Percentiles rank a stretch among this genome's conserved stretches.
Evolutionary conservation across 1,284 basidiomycete genomes (phyloP).

Genomic region (Rhodotorula sp.): DNA sequence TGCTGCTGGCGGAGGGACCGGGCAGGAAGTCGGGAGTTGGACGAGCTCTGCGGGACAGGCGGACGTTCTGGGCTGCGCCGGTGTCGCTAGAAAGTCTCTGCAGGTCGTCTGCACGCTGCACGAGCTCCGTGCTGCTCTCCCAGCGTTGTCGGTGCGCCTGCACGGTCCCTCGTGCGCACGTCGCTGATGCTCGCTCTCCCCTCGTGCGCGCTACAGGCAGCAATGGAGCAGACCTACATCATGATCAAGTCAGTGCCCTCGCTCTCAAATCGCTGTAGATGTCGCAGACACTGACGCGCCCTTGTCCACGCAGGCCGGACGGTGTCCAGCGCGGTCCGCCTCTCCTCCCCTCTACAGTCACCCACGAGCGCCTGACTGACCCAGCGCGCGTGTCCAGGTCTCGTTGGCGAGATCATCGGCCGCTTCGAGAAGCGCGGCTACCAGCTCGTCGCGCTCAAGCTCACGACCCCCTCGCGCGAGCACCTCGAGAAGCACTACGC

Average conservation of each 20-base stretch:
- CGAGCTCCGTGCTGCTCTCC: too few species aligned
- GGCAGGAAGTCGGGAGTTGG: too few species aligned
- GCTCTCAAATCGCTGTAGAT: not conserved
- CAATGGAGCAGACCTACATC: slow-evolving; percentile 57
- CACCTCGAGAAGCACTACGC: slow-evolving; percentile 94
- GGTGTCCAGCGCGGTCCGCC: slow-evolving; percentile 76
- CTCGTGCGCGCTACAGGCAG: slow-evolving; percentile 12
- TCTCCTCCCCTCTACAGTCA: not conserved
- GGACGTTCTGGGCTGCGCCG: too few species aligned
- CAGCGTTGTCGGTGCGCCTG: not conserved
- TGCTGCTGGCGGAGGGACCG: too few species aligned
- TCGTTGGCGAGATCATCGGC: slow-evolving; percentile 72
- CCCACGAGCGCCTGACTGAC: not conserved
- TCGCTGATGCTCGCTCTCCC: not conserved
- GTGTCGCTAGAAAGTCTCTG: too few species aligned
- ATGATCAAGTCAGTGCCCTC: slow-evolving; percentile 54
- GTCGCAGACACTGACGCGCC: slow-evolving; percentile 1
- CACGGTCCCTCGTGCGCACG: not conserved
- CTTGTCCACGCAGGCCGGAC: slow-evolving; percentile 68
- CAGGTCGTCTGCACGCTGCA: too few species aligned
- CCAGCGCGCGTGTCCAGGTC: slow-evolving; percentile 53
- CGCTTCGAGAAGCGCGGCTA: slow-evolving; percentile 95
- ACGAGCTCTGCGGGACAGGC: too few species aligned
- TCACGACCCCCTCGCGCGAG: slow-evolving; percentile 49
- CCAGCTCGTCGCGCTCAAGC: slow-evolving; percentile 78